phyloP scores from a whole-genome alignment of 2,329 filamentous ascomycete species.

The Penicillium paneum region DNA sequence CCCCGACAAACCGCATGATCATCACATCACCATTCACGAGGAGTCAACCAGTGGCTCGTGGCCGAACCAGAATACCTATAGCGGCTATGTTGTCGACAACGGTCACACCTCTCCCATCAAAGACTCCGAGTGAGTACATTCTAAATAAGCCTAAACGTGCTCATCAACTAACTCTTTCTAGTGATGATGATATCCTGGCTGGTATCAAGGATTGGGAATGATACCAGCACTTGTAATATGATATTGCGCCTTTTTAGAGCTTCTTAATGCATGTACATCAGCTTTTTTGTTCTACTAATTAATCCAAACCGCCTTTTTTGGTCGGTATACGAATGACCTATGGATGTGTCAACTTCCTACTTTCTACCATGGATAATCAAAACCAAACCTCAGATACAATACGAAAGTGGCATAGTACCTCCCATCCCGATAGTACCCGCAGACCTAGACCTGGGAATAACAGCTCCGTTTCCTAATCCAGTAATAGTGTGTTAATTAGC shows the following conservation, averaged over 20 bases:
- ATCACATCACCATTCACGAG: slow-evolving; percentile 3
- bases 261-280: slow-evolving; percentile 18
- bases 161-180: slow-evolving; percentile 1
- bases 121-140: slow-evolving; percentile 12
- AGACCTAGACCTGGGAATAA: neutral
- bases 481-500: neutral
- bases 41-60: slow-evolving; percentile 8
- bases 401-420: neutral
- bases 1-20: neutral
- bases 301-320: neutral
- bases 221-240: slow-evolving; percentile 3
- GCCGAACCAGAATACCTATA: slow-evolving; percentile 11
- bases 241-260: neutral
- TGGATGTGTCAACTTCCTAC: neutral
- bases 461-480: neutral
- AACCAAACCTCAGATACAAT: neutral
- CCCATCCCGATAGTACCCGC: neutral
- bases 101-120: neutral
- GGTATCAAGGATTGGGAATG: slow-evolving; percentile 17
- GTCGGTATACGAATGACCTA: neutral
- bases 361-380: neutral
- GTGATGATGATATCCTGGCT: slow-evolving; percentile 10
- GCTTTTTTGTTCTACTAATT: neutral
- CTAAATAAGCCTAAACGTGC: neutral
- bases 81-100: slow-evolving; percentile 9